Percentiles rank a stretch among this genome's conserved stretches.
Conservation (phyloP, 2,329 filamentous ascomycete genomes). For the Malbranchea zuffiana region DNA sequence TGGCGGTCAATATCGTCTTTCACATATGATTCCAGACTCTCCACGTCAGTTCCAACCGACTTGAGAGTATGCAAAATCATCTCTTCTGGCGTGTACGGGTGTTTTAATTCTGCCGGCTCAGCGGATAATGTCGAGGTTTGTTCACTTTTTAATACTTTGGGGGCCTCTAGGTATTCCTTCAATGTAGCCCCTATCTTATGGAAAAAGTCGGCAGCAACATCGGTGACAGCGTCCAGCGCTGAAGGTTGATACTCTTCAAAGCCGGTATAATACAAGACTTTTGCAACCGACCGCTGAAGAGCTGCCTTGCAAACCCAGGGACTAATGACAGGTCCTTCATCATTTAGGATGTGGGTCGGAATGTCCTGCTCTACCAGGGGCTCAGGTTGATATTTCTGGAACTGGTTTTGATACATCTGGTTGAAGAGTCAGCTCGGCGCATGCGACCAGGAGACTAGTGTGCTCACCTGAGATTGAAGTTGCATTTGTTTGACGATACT, state of each 20-base stretch:
- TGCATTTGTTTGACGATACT: slow-evolving; percentile 99
- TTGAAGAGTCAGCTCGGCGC: slow-evolving; percentile 13
- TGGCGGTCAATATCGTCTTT: slow-evolving; percentile 89
- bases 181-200: slow-evolving; percentile 69
- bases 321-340: slow-evolving; percentile 79
- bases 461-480: slow-evolving; percentile 75
- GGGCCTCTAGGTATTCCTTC: slow-evolving; percentile 71
- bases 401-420: slow-evolving; percentile 93
- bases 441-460: background rate
- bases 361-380: slow-evolving; percentile 81
- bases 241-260: slow-evolving; percentile 97
- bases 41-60: slow-evolving; percentile 73
- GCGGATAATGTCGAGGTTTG: slow-evolving; percentile 27
- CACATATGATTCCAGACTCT: slow-evolving; percentile 71
- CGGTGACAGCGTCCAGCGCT: slow-evolving; percentile 78
- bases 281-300: slow-evolving; percentile 79
- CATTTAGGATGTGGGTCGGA: slow-evolving; percentile 77
- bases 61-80: slow-evolving; percentile 74
- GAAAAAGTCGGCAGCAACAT: slow-evolving; percentile 83
- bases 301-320: slow-evolving; percentile 71
- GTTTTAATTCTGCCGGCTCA: slow-evolving; percentile 41
- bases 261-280: slow-evolving; percentile 89
- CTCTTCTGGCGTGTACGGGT: slow-evolving; percentile 72
- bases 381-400: slow-evolving; percentile 87
- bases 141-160: slow-evolving; percentile 53